phyloP scores from a whole-genome alignment of 164 flowering plant species.

The Stephania yunnanensis region DNA sequence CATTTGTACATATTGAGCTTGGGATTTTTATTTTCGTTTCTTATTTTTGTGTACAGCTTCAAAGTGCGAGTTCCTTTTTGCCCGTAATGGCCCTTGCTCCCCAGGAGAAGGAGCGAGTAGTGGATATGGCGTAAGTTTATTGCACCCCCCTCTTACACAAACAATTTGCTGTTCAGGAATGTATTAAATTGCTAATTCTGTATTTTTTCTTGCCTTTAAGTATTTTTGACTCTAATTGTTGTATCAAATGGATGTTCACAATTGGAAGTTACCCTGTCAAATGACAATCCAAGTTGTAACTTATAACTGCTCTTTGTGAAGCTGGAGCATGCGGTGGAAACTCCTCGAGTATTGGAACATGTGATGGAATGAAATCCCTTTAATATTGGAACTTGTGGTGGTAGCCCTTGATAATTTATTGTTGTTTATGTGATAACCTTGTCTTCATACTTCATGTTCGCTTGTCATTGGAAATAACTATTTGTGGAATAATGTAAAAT shows the following conservation, averaged over 20 bases:
- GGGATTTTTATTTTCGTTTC: neutral
- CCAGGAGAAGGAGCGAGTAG: conserved; percentile 79
- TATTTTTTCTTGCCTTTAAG: too few species aligned
- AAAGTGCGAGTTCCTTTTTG: conserved; percentile 93
- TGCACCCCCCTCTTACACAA: neutral
- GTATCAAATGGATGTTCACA: too few species aligned
- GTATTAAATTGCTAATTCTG: neutral
- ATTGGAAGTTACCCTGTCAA: too few species aligned
- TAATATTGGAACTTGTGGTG: too few species aligned
- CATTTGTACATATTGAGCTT: too few species aligned
- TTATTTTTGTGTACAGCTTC: conserved; percentile 48
- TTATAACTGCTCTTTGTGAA: neutral
- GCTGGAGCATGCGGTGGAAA: neutral
- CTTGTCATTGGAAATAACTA: neutral
- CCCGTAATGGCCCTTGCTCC: conserved; percentile 99
- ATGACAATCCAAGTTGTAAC: too few species aligned
- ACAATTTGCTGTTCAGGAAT: neutral
- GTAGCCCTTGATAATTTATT: too few species aligned
- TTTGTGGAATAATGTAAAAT: neutral
- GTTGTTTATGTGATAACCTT: too few species aligned
- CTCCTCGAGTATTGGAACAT: neutral
- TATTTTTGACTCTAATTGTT: too few species aligned
- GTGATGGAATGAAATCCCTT: too few species aligned
- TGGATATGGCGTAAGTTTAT: conserved; percentile 91
- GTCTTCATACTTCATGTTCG: neutral